A percentile compares a stretch with the other conserved stretches of the same genome.
These are phyloP conservation scores for Thymus quinquecostatus DNA, from an alignment of 257 asterid genomes.

Conservation along the genomic window DNA sequence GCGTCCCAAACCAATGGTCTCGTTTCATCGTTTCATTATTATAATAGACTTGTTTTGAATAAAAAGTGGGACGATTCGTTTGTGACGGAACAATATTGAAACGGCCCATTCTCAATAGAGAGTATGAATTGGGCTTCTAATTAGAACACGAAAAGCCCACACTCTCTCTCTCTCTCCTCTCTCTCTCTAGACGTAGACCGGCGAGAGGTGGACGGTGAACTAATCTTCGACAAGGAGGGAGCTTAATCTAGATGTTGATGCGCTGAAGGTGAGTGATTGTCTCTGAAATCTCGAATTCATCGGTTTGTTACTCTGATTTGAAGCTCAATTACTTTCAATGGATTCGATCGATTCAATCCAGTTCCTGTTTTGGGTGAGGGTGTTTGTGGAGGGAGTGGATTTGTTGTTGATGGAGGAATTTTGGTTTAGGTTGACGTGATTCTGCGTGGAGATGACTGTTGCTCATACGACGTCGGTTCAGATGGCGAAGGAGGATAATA, in stretches of 20 bases:
- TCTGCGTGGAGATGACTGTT: slow-evolving; percentile 35
- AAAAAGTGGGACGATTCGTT: too few species aligned
- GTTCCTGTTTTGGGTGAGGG: background rate
- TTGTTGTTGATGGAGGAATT: slow-evolving; percentile 17
- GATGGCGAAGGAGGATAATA: slow-evolving; percentile 42
- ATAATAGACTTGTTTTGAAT: too few species aligned
- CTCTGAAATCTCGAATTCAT: background rate
- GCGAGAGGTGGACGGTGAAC: background rate
- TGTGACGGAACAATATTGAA: too few species aligned
- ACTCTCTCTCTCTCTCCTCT: background rate
- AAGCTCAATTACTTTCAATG: slow-evolving; percentile 13
- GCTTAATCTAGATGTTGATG: too few species aligned
- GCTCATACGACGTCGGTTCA: slow-evolving; percentile 34
- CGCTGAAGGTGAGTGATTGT: slow-evolving; percentile 19
- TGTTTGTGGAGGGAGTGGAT: slow-evolving; percentile 1
- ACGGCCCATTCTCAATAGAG: too few species aligned
- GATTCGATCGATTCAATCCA: background rate
- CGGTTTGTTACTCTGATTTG: background rate
- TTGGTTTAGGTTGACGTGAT: slow-evolving; percentile 26
- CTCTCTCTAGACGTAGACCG: background rate
- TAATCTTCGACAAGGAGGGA: background rate
- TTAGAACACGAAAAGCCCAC: background rate
- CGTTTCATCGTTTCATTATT: too few species aligned
- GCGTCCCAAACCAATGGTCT: too few species aligned
- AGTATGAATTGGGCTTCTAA: background rate